phyloP scores from a whole-genome alignment of 306 rosid genomes.

The Ormosia emarginata region DNA sequence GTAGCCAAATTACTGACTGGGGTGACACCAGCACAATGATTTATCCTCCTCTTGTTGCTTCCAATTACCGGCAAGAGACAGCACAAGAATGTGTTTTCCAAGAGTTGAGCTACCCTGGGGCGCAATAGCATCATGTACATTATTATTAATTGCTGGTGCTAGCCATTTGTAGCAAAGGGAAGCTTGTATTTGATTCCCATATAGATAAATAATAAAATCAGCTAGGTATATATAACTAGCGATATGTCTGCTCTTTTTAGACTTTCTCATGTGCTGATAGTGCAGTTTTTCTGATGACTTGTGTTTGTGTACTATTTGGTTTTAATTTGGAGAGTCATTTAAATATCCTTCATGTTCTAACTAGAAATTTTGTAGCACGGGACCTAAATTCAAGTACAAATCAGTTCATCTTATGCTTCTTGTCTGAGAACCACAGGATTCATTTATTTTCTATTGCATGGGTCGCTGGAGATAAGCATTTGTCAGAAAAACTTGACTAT shows the following conservation, averaged over 20 bases:
- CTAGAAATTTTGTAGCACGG: neutral
- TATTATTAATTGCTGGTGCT: neutral
- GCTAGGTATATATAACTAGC: neutral
- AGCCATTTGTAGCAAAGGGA: conserved; percentile 1
- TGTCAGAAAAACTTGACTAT: neutral
- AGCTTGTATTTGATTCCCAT: conserved; percentile 15
- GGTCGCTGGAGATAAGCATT: conserved; percentile 2
- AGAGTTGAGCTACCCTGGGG: conserved; percentile 36
- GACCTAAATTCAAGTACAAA: neutral
- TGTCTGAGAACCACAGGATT: neutral
- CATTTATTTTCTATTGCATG: neutral
- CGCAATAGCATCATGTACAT: conserved; percentile 18
- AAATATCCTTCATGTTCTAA: neutral
- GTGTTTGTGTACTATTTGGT: conserved; percentile 5
- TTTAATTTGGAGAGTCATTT: neutral
- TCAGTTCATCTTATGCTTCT: neutral
- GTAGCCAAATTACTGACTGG: conserved; percentile 35
- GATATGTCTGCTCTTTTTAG: neutral
- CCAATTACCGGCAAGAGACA: conserved; percentile 15
- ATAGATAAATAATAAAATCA: conserved; percentile 2
- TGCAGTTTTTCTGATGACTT: neutral
- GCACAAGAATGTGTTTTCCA: conserved; percentile 35
- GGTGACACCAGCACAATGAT: conserved; percentile 41
- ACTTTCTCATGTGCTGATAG: conserved; percentile 1
- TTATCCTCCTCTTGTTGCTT: conserved; percentile 34